Evolutionary conservation across 768 basidiomycete genomes (phyloP).

Genomic region (Leccinum obscurum): DNA sequence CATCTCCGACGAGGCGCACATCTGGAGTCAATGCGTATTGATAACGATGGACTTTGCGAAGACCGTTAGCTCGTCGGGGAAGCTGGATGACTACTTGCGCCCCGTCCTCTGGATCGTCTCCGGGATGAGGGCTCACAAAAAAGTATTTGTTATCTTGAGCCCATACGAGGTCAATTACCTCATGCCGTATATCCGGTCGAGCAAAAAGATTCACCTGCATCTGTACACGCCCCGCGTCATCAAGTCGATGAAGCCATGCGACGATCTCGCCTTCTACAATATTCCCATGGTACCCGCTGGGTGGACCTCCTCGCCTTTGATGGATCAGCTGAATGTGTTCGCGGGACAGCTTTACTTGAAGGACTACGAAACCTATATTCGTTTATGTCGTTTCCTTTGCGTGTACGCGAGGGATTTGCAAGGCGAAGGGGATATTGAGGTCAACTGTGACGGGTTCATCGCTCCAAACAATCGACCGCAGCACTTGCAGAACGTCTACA

Average conservation of each 20-base stretch:
- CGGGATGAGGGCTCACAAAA: neutral
- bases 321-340: conserved; percentile 1
- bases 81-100: conserved; percentile 22
- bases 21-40: conserved; percentile 21
- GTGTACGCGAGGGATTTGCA: neutral
- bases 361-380: conserved; percentile 23
- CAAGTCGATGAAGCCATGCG: conserved; percentile 34
- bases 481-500: conserved; percentile 4
- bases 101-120: conserved; percentile 33
- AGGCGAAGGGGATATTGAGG: neutral
- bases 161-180: conserved; percentile 41
- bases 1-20: conserved; percentile 20
- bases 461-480: neutral
- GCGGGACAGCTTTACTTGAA: neutral
- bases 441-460: conserved; percentile 15
- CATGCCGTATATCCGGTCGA: conserved; percentile 37
- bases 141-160: conserved; percentile 40
- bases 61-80: conserved; percentile 8
- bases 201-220: conserved; percentile 39
- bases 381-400: neutral
- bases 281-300: neutral
- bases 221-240: conserved; percentile 42
- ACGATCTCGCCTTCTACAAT: neutral
- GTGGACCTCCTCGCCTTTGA: neutral
- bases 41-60: conserved; percentile 18